Evolutionary conservation across 2,329 filamentous ascomycete genomes (phyloP).

Genomic region (Fusarium foetens): DNA sequence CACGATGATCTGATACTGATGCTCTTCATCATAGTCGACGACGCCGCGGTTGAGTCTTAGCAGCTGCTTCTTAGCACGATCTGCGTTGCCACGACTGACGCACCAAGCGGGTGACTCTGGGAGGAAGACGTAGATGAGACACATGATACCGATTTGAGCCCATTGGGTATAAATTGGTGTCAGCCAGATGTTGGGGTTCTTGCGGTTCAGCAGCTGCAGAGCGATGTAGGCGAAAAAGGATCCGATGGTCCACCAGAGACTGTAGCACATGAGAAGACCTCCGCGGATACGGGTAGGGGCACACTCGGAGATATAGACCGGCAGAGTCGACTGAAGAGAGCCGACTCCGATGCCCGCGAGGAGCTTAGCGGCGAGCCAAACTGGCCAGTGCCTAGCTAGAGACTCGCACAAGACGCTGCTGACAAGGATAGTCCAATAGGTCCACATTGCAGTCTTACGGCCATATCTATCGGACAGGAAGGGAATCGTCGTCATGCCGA

Average conservation of each 20-base stretch:
- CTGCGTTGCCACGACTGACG: background rate
- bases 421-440: background rate
- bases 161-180: background rate
- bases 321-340: background rate
- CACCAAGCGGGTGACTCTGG: background rate
- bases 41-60: background rate
- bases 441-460: background rate
- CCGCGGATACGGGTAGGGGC: background rate
- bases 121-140: background rate
- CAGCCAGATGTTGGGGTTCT: background rate
- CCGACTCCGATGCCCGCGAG: background rate
- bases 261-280: background rate
- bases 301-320: background rate
- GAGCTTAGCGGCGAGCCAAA: background rate
- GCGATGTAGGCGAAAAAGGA: background rate
- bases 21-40: background rate
- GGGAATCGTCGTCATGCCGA: background rate
- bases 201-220: background rate
- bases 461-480: background rate
- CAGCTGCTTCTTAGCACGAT: background rate
- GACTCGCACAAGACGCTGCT: background rate
- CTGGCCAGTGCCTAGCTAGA: background rate
- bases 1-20: background rate
- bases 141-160: background rate
- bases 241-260: background rate